Evolutionary conservation across 176 grass and related monocot species (phyloP).

Genomic region (Hyparrhenia diplandra): DNA sequence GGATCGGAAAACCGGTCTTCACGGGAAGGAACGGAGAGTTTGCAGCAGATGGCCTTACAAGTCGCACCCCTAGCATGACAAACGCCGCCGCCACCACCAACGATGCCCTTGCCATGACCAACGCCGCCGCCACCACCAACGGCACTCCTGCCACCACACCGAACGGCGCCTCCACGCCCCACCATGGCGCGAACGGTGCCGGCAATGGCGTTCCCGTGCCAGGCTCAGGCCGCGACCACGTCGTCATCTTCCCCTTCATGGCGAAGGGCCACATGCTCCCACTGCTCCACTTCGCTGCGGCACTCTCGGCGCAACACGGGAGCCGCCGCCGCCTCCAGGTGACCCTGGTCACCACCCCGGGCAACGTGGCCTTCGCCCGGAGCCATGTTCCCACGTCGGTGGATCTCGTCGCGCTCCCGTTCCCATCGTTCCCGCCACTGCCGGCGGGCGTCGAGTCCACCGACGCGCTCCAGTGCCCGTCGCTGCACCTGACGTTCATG

Average conservation of each 20-base stretch:
- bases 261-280: slow-evolving; percentile 76
- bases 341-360: slow-evolving; percentile 50
- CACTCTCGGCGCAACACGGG: slow-evolving; percentile 34
- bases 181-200: background rate
- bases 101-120: background rate
- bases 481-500: slow-evolving; percentile 58
- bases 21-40: background rate
- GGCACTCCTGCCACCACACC: background rate
- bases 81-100: background rate
- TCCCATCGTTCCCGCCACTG: slow-evolving; percentile 33
- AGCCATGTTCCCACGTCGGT: slow-evolving; percentile 7
- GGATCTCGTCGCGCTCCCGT: slow-evolving; percentile 35
- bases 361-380: slow-evolving; percentile 40
- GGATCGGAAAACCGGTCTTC: background rate
- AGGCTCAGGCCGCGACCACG: slow-evolving; percentile 27
- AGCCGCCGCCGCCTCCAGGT: slow-evolving; percentile 20
- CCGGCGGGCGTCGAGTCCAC: slow-evolving; percentile 50
- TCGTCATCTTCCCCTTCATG: slow-evolving; percentile 83
- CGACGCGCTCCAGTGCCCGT: slow-evolving; percentile 33
- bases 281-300: slow-evolving; percentile 51
- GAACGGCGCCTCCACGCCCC: background rate
- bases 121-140: background rate
- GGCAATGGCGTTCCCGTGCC: no score
- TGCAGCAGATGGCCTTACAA: background rate
- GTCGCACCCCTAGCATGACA: background rate